These are phyloP conservation scores for Reutealis trisperma DNA, from an alignment of 345 rosid genomes.

Conservation along the genomic window DNA sequence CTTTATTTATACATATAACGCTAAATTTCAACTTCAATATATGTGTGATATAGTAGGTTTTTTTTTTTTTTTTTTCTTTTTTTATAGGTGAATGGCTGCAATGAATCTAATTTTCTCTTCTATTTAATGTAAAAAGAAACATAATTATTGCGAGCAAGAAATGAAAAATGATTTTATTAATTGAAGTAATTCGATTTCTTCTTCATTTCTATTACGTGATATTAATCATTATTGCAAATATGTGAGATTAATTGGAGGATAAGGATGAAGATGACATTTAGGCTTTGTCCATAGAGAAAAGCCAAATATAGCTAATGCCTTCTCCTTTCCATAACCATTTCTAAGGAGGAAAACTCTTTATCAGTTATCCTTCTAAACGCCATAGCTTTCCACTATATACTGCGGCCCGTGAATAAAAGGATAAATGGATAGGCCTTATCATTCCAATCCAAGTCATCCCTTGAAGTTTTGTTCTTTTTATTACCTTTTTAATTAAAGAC, in stretches of 20 bases:
- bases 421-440: conserved; percentile 8
- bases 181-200: background rate
- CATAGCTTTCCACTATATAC: background rate
- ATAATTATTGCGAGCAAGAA: too few relatives aligned
- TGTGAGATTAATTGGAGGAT: background rate
- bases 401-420: background rate
- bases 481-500: background rate
- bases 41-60: too few relatives aligned
- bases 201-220: background rate
- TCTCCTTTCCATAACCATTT: background rate
- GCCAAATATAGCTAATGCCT: background rate
- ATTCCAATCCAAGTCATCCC: background rate
- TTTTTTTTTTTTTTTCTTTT: too few relatives aligned
- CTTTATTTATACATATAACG: too few relatives aligned
- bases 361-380: conserved; percentile 8
- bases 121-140: too few relatives aligned
- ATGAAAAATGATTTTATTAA: background rate
- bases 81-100: too few relatives aligned
- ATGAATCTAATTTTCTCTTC: too few relatives aligned
- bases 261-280: conserved; percentile 12
- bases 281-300: background rate
- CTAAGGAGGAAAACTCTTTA: background rate
- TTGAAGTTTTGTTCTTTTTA: background rate
- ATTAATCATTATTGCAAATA: too few relatives aligned
- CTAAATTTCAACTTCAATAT: too few relatives aligned